Percentiles rank a stretch among this genome's conserved stretches.
These are phyloP conservation scores for Conidiobolus incongruus DNA, from an alignment of 371 early-diverging fungal genomes.

Conservation along the genomic window DNA sequence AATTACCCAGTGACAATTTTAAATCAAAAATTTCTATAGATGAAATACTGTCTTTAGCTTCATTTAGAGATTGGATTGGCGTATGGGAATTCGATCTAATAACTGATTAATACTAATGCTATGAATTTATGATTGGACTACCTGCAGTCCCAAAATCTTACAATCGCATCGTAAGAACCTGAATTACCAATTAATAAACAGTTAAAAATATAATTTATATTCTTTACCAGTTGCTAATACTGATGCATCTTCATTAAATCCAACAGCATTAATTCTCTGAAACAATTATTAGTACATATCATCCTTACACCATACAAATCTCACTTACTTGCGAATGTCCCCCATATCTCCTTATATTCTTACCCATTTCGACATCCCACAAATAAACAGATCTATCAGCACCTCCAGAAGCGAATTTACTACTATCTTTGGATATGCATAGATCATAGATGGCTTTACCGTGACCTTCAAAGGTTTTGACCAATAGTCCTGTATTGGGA, in stretches of 20 bases:
- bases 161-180: slow-evolving; percentile 77
- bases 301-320: background rate
- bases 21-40: slow-evolving; percentile 37
- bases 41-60: slow-evolving; percentile 69
- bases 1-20: slow-evolving; percentile 53
- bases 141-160: slow-evolving; percentile 74
- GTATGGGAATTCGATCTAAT: slow-evolving; percentile 28
- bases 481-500: slow-evolving; percentile 29
- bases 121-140: slow-evolving; percentile 5
- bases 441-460: slow-evolving; percentile 68
- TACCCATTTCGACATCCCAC: slow-evolving; percentile 70
- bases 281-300: background rate
- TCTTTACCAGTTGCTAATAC: slow-evolving; percentile 42
- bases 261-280: slow-evolving; percentile 58
- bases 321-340: slow-evolving; percentile 52
- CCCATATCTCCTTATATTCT: slow-evolving; percentile 35
- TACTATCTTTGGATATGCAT: slow-evolving; percentile 53
- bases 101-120: background rate
- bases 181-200: background rate
- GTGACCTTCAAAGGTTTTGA: slow-evolving; percentile 67
- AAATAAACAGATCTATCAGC: slow-evolving; percentile 55
- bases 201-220: background rate
- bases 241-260: slow-evolving; percentile 50
- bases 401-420: slow-evolving; percentile 59
- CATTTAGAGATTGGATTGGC: slow-evolving; percentile 65